Evolutionary conservation across 2,329 filamentous ascomycete species (phyloP).

Genomic region (Aureobasidium sp.): DNA sequence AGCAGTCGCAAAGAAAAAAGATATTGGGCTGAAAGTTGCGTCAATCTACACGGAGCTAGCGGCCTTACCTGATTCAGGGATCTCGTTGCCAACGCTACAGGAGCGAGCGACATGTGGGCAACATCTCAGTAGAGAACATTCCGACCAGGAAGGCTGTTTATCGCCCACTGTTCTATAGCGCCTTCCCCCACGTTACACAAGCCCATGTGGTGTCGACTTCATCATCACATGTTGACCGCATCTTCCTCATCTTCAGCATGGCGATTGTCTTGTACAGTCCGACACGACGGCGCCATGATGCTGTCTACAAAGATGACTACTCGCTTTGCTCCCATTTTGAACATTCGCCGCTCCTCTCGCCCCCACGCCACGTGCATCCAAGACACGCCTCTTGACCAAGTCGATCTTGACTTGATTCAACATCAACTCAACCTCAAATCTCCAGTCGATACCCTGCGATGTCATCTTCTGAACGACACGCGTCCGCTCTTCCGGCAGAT

Average conservation of each 20-base stretch:
- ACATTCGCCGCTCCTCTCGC: background rate
- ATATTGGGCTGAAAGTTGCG: slow-evolving; percentile 1
- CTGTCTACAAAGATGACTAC: background rate
- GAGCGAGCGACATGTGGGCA: background rate
- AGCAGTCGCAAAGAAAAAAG: slow-evolving; percentile 8
- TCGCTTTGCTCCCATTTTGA: background rate
- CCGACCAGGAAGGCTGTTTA: background rate
- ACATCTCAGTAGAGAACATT: background rate
- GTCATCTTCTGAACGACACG: slow-evolving; percentile 1
- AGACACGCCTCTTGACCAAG: background rate
- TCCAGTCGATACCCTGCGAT: slow-evolving; percentile 9
- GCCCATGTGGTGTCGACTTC: background rate
- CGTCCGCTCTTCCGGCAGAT: background rate
- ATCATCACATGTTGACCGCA: background rate
- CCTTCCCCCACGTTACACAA: slow-evolving; percentile 9
- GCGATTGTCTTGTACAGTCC: background rate
- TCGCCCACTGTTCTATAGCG: background rate
- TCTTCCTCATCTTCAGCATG: background rate
- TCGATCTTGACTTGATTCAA: background rate
- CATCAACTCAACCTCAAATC: slow-evolving; percentile 5
- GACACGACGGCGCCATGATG: background rate
- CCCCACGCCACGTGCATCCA: background rate
- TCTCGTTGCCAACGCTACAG: background rate
- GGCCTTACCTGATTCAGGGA: slow-evolving; percentile 9
- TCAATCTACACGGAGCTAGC: slow-evolving; percentile 5